Evolutionary conservation across 1,139 yeast genomes (phyloP), one percentile per base, ranked within the genome.

Genomic region (Pneumocystis wakefieldiae): DNA sequence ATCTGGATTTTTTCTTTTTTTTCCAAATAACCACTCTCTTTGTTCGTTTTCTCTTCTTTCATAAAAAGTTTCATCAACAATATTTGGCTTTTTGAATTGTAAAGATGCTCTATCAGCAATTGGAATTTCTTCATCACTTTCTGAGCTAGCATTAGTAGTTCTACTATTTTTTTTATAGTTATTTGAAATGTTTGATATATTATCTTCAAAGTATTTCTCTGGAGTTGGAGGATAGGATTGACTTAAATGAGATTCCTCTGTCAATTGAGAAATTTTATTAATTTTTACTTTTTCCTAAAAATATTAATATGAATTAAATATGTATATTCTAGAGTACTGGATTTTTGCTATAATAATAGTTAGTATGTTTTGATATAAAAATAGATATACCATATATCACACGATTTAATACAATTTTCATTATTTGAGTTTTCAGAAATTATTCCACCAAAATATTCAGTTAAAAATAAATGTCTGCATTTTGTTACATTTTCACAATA

Each of bases 401-500:
- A 73, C 7, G 75, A 75, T 59, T 64, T 71, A 37, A 69, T 66
- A 61, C 76, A 73, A 69, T 70, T 68, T 14, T 64, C 67, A 4
- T 58, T 48, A 1, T 68, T 63, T 12, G 69, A 65, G 5, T 39
- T 48, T 8, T 62, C 42, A 2, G 71, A 68, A 5, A 66, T 68
- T 6, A 64, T 77, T 69, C 86, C 94, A 72, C 87, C 89, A 73
- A 90, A 90, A 70, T 88, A 90, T 59, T 85, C 86, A 62, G 87
- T 76, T 5, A 90, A 90, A 66, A 84, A 83, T 67, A 85, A 81
- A 69, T 96, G 80, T 66, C 96, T 80, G 73, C 97, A 90, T 71
- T 85, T 90, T 19, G 86, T 82, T 3, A 81, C 80, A 69, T 86
- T 86, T 67, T 87, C 95, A 73, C 96, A 90, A 71, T 86, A 90